Base-by-base conservation (phyloP, 768 basidiomycete genomes). In the Gelatoporia subvermispora region DNA sequence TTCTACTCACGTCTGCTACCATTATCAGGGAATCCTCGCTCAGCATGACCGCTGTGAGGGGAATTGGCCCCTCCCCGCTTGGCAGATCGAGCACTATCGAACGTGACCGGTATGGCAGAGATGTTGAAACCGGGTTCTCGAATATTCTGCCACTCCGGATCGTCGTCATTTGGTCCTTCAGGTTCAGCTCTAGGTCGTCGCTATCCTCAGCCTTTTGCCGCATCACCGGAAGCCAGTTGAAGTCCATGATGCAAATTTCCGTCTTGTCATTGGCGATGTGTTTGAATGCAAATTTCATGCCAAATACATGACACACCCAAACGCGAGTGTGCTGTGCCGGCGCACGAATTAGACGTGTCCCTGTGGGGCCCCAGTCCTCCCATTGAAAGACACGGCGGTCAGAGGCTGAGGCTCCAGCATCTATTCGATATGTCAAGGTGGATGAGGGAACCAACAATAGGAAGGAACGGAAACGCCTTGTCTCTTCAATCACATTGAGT, bases 251-350 rank as follows among this genome's bases (percentile, higher is more conserved):
- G 38, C 71, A 65, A 55, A 73, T 53, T 35, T 41, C 56, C 47
- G 55, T 60, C 40, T 56, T 45, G 35, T 16, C 23, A 21, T 40
- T 52, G 35, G 47, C 41, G 1, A 34, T 28, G 52, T 59, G 47
- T 39, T 22, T 47, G 38, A 20, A 58, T 51, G 69, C 72, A 43
- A 70, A 78, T 50, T 68, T 71, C 22, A 68, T 68, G 18, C 79
- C 81, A 54, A 70, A 72, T n/a, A 81, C 72, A 54, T 78, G 78
- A 64, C 81, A 83, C 8, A 79, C 77, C 80, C 81, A 83, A n/a
- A 69, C 60, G 21, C 59, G 53, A 63, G 70, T 34, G 63, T 61
- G 50, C 52, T 47, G 36, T 18, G 45, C 8, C 16, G 64, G 60
- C 7, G 63, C 62, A 24, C 49, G 49, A 34, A 76, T 55, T 55